These are phyloP conservation scores for Sporisorium sorghi DNA, from an alignment of 1,284 basidiomycete species.

Conservation along the genomic window DNA sequence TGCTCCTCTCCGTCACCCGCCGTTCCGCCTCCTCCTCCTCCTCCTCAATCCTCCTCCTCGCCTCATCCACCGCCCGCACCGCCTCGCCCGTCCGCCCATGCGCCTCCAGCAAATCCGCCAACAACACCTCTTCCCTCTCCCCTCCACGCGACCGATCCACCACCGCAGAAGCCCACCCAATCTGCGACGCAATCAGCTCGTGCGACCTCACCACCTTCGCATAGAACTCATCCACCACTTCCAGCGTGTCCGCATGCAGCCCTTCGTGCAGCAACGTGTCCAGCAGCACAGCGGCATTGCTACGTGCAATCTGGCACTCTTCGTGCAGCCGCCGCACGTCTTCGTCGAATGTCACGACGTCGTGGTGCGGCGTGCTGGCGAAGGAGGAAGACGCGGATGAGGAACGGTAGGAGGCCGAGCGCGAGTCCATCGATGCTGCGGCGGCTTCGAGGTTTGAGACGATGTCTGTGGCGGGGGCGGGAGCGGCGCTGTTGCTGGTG, in stretches of 20 bases:
- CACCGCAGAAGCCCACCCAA: slow-evolving; percentile 57
- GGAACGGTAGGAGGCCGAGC: slow-evolving; percentile 11
- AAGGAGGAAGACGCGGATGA: too few species aligned
- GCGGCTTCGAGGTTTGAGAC: slow-evolving; percentile 36
- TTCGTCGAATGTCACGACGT: slow-evolving; percentile 32
- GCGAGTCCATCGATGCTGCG: slow-evolving; percentile 21
- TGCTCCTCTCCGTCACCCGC: slow-evolving; percentile 49
- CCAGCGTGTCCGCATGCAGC: slow-evolving; percentile 19
- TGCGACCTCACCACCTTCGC: slow-evolving; percentile 41
- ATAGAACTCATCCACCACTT: slow-evolving; percentile 48
- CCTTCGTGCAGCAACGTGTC: slow-evolving; percentile 50
- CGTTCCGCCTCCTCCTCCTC: slow-evolving; percentile 56
- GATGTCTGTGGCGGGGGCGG: slow-evolving; percentile 14
- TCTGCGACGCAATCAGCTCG: slow-evolving; percentile 51
- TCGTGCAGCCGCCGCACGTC: slow-evolving; percentile 58
- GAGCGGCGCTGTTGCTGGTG: neutral
- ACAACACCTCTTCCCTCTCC: slow-evolving; percentile 50
- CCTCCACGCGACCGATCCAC: slow-evolving; percentile 29
- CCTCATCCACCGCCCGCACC: slow-evolving; percentile 41
- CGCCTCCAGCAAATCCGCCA: slow-evolving; percentile 58
- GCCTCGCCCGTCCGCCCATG: slow-evolving; percentile 47
- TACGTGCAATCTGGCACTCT: slow-evolving; percentile 55
- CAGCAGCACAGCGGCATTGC: slow-evolving; percentile 48
- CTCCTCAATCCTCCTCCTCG: slow-evolving; percentile 17
- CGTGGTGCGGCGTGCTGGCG: neutral